These are phyloP conservation scores for Thelonectria olida DNA, from an alignment of 2,329 filamentous ascomycete genomes.

Conservation along the genomic window DNA sequence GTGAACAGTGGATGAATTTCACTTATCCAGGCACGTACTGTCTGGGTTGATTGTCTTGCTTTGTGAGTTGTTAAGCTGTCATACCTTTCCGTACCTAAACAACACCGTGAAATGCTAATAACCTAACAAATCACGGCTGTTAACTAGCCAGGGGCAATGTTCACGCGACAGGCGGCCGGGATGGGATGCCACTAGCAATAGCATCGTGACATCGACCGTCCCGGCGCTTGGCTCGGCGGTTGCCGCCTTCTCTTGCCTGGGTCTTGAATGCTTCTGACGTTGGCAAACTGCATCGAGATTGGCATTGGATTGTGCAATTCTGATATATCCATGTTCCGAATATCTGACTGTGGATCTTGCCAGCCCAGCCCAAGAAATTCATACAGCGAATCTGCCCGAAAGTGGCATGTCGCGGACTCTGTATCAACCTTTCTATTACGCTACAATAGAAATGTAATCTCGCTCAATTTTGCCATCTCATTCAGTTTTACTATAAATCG, in stretches of 20 bases:
- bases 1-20: neutral
- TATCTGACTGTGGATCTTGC: neutral
- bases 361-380: too few relatives aligned
- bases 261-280: neutral
- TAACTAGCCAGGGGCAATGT: neutral
- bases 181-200: constrained; percentile 2
- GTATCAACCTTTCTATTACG: neutral
- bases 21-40: too few relatives aligned
- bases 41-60: neutral
- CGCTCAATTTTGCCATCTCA: constrained; percentile 2
- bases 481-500: neutral
- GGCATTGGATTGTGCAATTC: neutral
- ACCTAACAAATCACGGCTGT: neutral
- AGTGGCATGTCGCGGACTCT: neutral
- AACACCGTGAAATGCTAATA: too few relatives aligned
- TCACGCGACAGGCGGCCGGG: constrained; percentile 16
- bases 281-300: neutral
- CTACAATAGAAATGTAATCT: neutral
- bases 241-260: too few relatives aligned
- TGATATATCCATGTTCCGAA: neutral
- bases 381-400: too few relatives aligned
- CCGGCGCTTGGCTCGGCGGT: neutral
- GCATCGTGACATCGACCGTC: neutral
- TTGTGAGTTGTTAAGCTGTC: too few relatives aligned
- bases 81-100: too few relatives aligned